phyloP scores from a whole-genome alignment of 371 early-diverging fungal genomes.

The Batkoa obscura region DNA sequence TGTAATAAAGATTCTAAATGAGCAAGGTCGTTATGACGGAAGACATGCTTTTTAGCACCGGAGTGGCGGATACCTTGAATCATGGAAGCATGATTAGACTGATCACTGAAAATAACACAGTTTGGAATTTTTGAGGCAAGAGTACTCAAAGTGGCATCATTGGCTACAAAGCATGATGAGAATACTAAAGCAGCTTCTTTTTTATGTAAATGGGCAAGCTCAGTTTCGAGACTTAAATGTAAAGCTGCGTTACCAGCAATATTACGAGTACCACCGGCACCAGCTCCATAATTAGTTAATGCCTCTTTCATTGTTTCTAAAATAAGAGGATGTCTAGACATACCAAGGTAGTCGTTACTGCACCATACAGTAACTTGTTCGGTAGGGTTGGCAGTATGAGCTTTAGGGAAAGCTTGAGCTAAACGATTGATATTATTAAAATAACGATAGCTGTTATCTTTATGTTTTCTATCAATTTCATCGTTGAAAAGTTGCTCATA shows the following conservation, averaged over 20 bases:
- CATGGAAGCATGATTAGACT: constrained; percentile 96
- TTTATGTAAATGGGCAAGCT: constrained; percentile 81
- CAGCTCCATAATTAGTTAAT: constrained; percentile 88
- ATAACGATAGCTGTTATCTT: constrained; percentile 92
- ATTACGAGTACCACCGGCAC: constrained; percentile 98
- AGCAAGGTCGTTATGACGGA: constrained; percentile 84
- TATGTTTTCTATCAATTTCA: constrained; percentile 84
- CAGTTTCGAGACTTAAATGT: constrained; percentile 80
- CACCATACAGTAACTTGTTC: constrained; percentile 96
- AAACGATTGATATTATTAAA: constrained; percentile 98
- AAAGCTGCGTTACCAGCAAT: constrained; percentile 94
- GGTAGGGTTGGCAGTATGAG: constrained; percentile 70
- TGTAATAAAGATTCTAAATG: constrained; percentile 76
- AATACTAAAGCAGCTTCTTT: constrained; percentile 88
- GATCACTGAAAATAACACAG: constrained; percentile 87
- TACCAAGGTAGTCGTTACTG: constrained; percentile 95
- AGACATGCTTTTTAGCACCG: constrained; percentile 71
- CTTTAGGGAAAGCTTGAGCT: constrained; percentile 76
- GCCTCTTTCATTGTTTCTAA: constrained; percentile 80
- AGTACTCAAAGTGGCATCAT: constrained; percentile 89
- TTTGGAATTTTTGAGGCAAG: constrained; percentile 78
- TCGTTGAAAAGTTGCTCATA: constrained; percentile 68
- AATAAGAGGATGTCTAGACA: constrained; percentile 73
- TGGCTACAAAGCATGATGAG: constrained; percentile 96
- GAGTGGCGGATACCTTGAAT: constrained; percentile 96